These are phyloP conservation scores for Oryza punctata DNA, from an alignment of 176 grass and related monocot genomes.

Conservation along the genomic window DNA sequence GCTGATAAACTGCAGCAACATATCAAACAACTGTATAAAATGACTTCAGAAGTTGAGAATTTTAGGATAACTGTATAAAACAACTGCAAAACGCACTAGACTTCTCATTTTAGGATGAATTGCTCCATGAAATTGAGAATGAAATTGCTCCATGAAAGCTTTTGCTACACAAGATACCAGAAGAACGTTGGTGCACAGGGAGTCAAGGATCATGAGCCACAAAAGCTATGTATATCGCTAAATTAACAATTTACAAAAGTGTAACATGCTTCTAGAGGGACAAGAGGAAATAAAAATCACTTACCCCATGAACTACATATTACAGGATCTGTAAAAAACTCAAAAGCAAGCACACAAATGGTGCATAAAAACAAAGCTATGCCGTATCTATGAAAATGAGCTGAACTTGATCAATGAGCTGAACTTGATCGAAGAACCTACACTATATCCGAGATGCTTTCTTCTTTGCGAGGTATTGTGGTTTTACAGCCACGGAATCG, in stretches of 20 bases:
- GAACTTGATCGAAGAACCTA: conserved; percentile 23
- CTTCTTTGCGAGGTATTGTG: conserved; percentile 47
- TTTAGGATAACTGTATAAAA: background rate
- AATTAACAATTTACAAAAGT: conserved; percentile 41
- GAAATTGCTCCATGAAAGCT: background rate
- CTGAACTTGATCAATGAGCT: conserved; percentile 13
- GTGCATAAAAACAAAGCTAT: conserved; percentile 26
- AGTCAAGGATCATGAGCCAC: background rate
- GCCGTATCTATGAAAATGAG: background rate
- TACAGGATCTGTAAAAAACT: conserved; percentile 14
- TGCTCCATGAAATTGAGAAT: background rate
- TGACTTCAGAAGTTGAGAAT: too few relatives aligned
- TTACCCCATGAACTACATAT: conserved; percentile 39
- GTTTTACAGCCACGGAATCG: conserved; percentile 80
- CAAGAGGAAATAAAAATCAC: conserved; percentile 42
- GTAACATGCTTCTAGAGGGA: conserved; percentile 37
- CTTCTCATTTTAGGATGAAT: background rate
- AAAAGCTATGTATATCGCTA: conserved; percentile 15
- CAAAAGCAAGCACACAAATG: background rate
- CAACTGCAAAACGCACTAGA: background rate
- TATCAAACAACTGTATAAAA: background rate
- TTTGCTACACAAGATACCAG: background rate
- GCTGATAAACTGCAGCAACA: background rate
- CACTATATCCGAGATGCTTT: conserved; percentile 3
- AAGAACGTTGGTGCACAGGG: background rate